phyloP scores from a whole-genome alignment of 495 filamentous ascomycete species.

The Tirmania nivea region DNA sequence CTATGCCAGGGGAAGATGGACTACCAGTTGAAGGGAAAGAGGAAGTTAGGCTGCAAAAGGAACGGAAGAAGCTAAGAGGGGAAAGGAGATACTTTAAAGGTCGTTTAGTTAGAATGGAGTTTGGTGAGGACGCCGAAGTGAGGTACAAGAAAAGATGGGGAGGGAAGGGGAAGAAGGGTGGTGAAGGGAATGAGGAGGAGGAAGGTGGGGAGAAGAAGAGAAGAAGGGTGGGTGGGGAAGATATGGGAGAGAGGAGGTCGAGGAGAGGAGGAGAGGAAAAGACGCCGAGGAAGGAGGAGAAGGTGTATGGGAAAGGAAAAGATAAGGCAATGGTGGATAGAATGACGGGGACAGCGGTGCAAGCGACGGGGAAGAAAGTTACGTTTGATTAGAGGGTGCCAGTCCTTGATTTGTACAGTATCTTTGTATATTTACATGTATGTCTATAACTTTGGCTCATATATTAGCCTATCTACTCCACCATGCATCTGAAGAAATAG shows the following conservation, averaged over 20 bases:
- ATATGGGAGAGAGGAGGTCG: conserved; percentile 5
- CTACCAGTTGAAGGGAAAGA: conserved; percentile 38
- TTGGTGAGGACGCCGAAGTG: conserved; percentile 68
- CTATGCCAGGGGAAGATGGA: conserved; percentile 24
- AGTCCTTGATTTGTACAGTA: too few species aligned
- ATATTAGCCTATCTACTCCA: too few species aligned
- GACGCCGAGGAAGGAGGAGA: conserved; percentile 21
- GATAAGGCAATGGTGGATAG: conserved; percentile 24
- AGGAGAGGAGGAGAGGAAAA: conserved; percentile 11
- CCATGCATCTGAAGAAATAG: too few species aligned
- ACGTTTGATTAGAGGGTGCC: conserved; percentile 62
- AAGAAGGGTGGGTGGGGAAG: conserved; percentile 9
- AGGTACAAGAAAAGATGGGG: conserved; percentile 87
- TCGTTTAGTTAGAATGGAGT: conserved; percentile 64
- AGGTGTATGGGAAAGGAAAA: conserved; percentile 23
- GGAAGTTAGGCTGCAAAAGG: conserved; percentile 24
- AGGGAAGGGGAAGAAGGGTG: conserved; percentile 28
- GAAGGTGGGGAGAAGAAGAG: conserved; percentile 9
- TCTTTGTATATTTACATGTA: too few species aligned
- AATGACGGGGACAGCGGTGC: conserved; percentile 56
- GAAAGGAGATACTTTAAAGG: conserved; percentile 23
- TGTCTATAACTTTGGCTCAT: too few species aligned
- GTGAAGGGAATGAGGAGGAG: conserved; percentile 15
- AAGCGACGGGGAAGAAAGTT: conserved; percentile 59
- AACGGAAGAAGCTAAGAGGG: conserved; percentile 29